Evolutionary conservation across 306 rosid genomes (phyloP), one percentile per base, ranked within the genome.

Genomic region (Cicer pinnatifidum): DNA sequence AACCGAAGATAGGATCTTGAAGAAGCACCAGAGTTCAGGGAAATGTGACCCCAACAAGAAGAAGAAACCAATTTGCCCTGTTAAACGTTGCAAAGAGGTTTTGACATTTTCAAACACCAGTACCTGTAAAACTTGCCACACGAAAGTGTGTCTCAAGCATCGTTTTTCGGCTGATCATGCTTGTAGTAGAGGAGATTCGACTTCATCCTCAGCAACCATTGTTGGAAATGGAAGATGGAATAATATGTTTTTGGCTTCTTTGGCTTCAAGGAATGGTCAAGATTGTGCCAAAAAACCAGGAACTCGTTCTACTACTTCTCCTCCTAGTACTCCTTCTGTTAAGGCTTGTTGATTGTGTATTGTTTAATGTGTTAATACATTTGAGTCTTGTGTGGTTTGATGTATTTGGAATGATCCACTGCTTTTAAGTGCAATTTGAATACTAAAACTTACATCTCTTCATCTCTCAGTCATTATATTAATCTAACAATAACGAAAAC

Each of bases 91-190:
- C 85, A 90, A 83, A 85, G 88, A 85, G 71, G 50, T 84, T 54
- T 50, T 94, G 72, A 89, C 99, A 0, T 94, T 94, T 78, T 89
- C 99, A 0, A 94, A 91, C 62, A 50, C 84, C 4, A 85, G 87
- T 57, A 81, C 80, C 0, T 91, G 99, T 80, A 91, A 91, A 71
- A 86, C 84, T 13, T 94, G 99, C 80, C 78, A 82, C 7, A 1
- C 84, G 20, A 94, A 87, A 80, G 91, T 94, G 50, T 91, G 97
- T 69, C 90, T 94, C 78, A 88, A 80, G 78, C 99, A 91, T 68
- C 91, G 96, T 2, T 91, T 94, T 60, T 85, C 97, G 15, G 93
- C 89, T 2, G 97, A 91, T 33, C 99, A 94, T 60, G 81, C 78
- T 23, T 94, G 97, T 74, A 10, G 60, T 7, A 58, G 52, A 56